A percentile compares a stretch with the other conserved stretches of the same genome.
Conservation (phyloP, 805 yeast species). For the Saccharomycopsis sp. region DNA sequence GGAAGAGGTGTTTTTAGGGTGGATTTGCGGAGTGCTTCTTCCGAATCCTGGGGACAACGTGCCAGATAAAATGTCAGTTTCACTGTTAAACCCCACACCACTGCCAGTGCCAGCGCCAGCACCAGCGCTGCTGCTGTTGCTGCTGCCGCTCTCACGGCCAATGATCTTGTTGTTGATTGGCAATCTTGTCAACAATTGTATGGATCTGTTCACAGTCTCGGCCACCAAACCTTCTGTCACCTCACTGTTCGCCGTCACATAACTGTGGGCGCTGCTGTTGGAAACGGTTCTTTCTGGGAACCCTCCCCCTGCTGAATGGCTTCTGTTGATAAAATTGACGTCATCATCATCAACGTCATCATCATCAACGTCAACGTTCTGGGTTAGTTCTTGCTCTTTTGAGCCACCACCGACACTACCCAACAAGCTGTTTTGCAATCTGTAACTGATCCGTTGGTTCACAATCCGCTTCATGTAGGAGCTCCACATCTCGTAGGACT, state of each 20-base stretch:
- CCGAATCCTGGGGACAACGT: not conserved
- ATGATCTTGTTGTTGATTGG: constrained; percentile 3
- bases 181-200: not conserved
- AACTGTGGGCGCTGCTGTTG: constrained; percentile 2
- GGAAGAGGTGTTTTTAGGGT: not conserved
- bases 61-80: not conserved
- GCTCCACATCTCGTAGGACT: constrained; percentile 17
- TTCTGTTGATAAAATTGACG: no score
- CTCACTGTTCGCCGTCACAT: constrained; percentile 11
- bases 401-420: constrained; percentile 4
- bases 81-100: no score
- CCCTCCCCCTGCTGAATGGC: no score
- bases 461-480: constrained; percentile 19
- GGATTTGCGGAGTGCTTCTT: constrained; percentile 1
- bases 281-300: constrained; percentile 4
- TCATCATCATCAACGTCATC: not conserved
- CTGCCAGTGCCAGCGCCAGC: no score
- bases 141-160: not conserved
- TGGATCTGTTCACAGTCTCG: constrained; percentile 6
- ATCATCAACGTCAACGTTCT: not conserved
- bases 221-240: constrained; percentile 7
- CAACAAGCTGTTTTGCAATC: constrained; percentile 8
- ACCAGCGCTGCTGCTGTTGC: not conserved
- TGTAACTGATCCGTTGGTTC: constrained; percentile 17
- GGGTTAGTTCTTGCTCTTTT: no score